Base-by-base conservation (phyloP, 108 stramenopile genomes). In the Pelagomonas calceolata region DNA sequence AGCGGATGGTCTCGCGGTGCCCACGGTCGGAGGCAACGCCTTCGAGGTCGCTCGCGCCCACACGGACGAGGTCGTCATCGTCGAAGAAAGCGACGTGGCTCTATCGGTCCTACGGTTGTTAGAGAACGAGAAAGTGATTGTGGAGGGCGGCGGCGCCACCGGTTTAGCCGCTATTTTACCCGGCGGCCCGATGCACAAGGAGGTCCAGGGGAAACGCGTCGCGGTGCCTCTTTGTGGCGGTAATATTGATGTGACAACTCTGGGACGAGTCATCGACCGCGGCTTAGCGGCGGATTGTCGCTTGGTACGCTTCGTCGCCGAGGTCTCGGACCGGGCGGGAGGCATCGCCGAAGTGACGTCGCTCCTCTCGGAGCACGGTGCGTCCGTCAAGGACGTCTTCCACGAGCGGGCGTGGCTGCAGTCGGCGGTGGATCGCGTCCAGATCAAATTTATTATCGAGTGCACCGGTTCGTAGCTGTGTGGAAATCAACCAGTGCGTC, bases 381-480 rank as follows among this genome's bases (percentile, higher is more conserved):
- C 90, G 18, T 82, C 81, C 68, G 92, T 97, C 67, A 91, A 92
- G 71, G 97, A 98, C 71, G 95, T 95, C 67, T 95, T 92, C 81
- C 97, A 98, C 81, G 94, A 98, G 83, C 85, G 97, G 32, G 92
- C 94, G n/a, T 98, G 95, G 89, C 86, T 98, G 36, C 85, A 94
- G 73, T 74, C 86, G 32, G 83, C 81, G 70, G 91, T 95, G 34
- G 92, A 94, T 73, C 88, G 90, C 68, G 97, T 98, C 30, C 86
- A 92, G 46, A 91, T 95, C 37, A 92, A 93, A 75, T 87, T 85
- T 66, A 90, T 92, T 34, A 84, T 92, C 32, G 92, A 92, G 72
- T 43, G 39, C 39, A 43, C 39, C 9, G n/a, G n/a, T n/a, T n/a
- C n/a, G n/a, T n/a, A n/a, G n/a, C n/a, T n/a, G n/a, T n/a, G n/a